Percentiles rank a stretch among this genome's conserved stretches.
Evolutionary conservation across 1,284 basidiomycete genomes (phyloP).

Genomic region (Fomitopsis betulina): DNA sequence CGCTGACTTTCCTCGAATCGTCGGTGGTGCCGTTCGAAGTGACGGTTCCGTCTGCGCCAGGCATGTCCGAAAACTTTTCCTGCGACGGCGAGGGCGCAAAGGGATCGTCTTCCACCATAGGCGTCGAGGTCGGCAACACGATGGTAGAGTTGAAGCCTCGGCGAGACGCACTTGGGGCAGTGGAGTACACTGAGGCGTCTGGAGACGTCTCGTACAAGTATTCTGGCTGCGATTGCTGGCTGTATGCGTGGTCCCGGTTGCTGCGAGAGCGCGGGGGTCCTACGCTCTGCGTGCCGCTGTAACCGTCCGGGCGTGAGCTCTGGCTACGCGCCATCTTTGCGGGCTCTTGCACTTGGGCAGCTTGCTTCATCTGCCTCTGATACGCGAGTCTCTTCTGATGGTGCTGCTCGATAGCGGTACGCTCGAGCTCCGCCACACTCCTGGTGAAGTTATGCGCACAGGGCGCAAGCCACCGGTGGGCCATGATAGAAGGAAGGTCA

Average conservation of each 20-base stretch:
- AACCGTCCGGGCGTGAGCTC: conserved; percentile 39
- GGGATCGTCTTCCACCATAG: conserved; percentile 45
- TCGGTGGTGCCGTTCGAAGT: conserved; percentile 4
- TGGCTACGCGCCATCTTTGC: conserved; percentile 40
- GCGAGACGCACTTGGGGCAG: conserved; percentile 31
- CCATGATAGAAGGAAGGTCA: conserved; percentile 73
- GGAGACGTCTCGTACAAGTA: conserved; percentile 49
- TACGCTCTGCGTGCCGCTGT: conserved; percentile 27
- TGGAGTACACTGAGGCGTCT: conserved; percentile 39
- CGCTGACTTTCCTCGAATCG: not conserved
- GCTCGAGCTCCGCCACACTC: conserved; percentile 76
- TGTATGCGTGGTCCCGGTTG: conserved; percentile 25
- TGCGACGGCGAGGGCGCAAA: conserved; percentile 36
- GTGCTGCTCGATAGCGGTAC: conserved; percentile 79
- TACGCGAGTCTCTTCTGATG: conserved; percentile 79
- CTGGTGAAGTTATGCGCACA: conserved; percentile 67
- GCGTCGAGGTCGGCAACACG: conserved; percentile 37
- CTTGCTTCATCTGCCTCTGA: conserved; percentile 64
- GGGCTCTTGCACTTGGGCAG: conserved; percentile 29
- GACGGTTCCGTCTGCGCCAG: conserved; percentile 7
- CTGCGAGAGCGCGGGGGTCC: conserved; percentile 26
- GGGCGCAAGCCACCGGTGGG: conserved; percentile 77
- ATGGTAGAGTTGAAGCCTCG: conserved; percentile 39
- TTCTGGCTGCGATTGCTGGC: conserved; percentile 36
- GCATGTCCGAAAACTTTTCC: conserved; percentile 20